phyloP scores from a whole-genome alignment of 176 grass and related monocot species.

The Tuctoria greenei region DNA sequence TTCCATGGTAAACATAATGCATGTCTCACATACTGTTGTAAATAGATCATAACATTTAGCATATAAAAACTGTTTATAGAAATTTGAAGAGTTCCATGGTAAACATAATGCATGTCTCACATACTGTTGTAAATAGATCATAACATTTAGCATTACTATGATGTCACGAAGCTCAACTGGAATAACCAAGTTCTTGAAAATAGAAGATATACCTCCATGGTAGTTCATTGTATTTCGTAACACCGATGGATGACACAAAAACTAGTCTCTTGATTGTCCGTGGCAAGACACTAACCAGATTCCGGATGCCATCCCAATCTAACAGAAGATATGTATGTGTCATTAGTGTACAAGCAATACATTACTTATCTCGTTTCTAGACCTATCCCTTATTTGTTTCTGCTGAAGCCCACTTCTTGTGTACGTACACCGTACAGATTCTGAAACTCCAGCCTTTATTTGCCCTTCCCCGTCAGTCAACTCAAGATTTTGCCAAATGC shows the following conservation, averaged over 20 bases:
- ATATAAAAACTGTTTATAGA: background rate
- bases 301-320: constrained; percentile 91
- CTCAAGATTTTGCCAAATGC: too few species aligned
- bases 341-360: constrained; percentile 21
- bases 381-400: too few species aligned
- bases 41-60: background rate
- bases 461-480: too few species aligned
- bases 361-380: too few species aligned
- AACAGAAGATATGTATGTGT: constrained; percentile 27
- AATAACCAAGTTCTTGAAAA: background rate
- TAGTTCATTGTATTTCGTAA: constrained; percentile 91
- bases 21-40: background rate
- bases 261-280: constrained; percentile 63
- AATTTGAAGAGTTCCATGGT: background rate
- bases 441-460: too few species aligned
- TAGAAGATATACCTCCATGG: constrained; percentile 77
- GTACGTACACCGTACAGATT: too few species aligned
- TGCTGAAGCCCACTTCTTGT: too few species aligned
- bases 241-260: constrained; percentile 86
- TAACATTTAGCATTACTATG: background rate
- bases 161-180: constrained; percentile 13
- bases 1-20: background rate
- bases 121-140: background rate
- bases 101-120: background rate
- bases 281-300: constrained; percentile 66